Percentiles rank a stretch among this genome's conserved stretches.
Evolutionary conservation across 345 rosid species (phyloP).

Genomic region (Rhodamnia rubescens): DNA sequence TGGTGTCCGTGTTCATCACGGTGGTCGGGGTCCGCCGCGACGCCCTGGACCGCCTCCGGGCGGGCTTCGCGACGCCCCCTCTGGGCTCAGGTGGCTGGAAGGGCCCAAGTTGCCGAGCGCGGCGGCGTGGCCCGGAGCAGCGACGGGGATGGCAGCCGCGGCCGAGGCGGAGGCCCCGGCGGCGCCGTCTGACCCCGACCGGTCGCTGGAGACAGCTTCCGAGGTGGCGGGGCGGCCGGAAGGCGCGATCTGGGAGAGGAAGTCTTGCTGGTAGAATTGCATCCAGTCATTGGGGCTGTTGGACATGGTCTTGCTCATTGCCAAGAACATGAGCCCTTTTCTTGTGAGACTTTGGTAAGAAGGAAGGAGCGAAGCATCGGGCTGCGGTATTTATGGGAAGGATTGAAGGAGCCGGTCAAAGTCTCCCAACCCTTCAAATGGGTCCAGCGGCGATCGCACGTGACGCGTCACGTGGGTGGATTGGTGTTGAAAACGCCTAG

Average conservation of each 20-base stretch:
- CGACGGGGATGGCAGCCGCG: conserved; percentile 15
- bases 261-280: conserved; percentile 42
- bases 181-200: not conserved
- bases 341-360: not conserved
- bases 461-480: not conserved
- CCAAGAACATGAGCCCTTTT: not conserved
- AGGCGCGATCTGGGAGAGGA: conserved; percentile 8
- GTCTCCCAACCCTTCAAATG: not conserved
- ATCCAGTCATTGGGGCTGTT: conserved; percentile 50
- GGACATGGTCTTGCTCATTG: conserved; percentile 46
- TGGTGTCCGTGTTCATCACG: conserved; percentile 78
- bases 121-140: not conserved
- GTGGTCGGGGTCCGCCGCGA: conserved; percentile 95
- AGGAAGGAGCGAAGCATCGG: not conserved
- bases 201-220: conserved; percentile 7
- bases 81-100: conserved; percentile 39
- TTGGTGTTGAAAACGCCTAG: too few species aligned
- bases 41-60: conserved; percentile 82
- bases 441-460: not conserved
- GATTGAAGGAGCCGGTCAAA: not conserved
- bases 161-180: not conserved
- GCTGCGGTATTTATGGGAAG: not conserved
- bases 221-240: not conserved
- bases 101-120: conserved; percentile 2
- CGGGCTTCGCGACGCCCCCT: conserved; percentile 68